Conservation (phyloP, 805 yeast genomes). For the Naumovozyma castellii region DNA sequence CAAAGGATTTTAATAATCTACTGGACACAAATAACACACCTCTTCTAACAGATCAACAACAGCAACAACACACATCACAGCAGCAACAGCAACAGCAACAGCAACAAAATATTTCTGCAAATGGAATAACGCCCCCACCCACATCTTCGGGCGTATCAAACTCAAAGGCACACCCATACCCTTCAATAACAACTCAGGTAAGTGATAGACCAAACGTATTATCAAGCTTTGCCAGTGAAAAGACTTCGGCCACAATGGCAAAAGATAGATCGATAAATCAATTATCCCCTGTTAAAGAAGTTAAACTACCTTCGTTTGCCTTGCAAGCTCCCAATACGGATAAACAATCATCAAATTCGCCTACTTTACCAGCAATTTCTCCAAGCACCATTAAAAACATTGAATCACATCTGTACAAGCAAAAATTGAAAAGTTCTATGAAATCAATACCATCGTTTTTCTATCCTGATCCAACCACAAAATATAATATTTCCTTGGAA, state of each 20-base stretch:
- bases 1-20: constrained; percentile 1
- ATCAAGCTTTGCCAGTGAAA: background rate
- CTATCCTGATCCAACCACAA: constrained; percentile 14
- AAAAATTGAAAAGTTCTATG: constrained; percentile 12
- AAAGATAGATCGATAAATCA: background rate
- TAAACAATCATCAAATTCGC: background rate
- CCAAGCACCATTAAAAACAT: background rate
- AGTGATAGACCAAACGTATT: background rate
- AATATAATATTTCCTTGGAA: constrained; percentile 11
- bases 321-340: background rate
- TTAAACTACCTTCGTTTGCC: background rate
- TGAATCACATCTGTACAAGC: constrained; percentile 3
- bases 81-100: background rate
- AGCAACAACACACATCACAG: background rate
- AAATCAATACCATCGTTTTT: constrained; percentile 16
- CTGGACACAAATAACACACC: constrained; percentile 1
- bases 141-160: background rate
- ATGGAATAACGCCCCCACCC: background rate
- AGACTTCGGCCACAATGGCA: background rate
- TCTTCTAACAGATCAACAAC: background rate
- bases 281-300: background rate
- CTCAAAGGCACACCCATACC: background rate
- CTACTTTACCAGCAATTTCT: background rate
- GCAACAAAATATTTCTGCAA: too few species aligned
- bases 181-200: background rate